Evolutionary conservation across 78 protist species (phyloP), one percentile per base, ranked within the genome.

Genomic region (Guillardia theta): DNA sequence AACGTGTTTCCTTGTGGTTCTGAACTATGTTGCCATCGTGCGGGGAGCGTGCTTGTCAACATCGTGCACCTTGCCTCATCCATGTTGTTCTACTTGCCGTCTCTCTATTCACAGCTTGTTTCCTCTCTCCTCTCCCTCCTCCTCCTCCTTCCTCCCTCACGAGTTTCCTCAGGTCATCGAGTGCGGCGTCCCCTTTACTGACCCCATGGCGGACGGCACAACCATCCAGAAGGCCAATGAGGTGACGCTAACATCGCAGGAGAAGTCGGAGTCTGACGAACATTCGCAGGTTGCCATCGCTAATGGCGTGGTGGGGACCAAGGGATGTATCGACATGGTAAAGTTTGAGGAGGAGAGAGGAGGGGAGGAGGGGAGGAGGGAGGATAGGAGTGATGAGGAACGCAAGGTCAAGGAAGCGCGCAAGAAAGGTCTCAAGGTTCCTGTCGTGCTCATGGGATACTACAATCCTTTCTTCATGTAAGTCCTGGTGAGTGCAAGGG

Each of bases 371-470:
- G 58, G 58, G 10, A 19, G 10, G 58, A 50, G 58, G 58, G 58
- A 15, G 30, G 30, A 19, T 50, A 50, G 30, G 58, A 83, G 8
- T 43, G 45, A 18, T 8, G 48, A 6, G 18, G 27, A 37, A 45
- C 45, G 53, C 15, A 77, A 30, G 48, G 93, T 95, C 50, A 19
- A 36, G 30, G 62, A 44, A 36, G 97, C 97, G n/a, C 95, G 97
- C 92, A 12, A 21, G 37, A 5, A 39, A 39, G 98, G 98, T 22
- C 96, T 97, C 41, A 94, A 76, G 4, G 96, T 95, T 39, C 98
- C 98, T 0, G 54, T 97, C 54, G 94, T 97, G 22, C 39, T 95
- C 37, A 96, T 96, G 97, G 98, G 83, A 37, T 97, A 97, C 97
- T 95, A 47, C 96, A 96, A 96, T 95, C 96, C 97, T 53, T 43